Evolutionary conservation across 495 filamentous ascomycete genomes (phyloP), one percentile per base, ranked within the genome.

Genomic region (Penicillium cataractarum): DNA sequence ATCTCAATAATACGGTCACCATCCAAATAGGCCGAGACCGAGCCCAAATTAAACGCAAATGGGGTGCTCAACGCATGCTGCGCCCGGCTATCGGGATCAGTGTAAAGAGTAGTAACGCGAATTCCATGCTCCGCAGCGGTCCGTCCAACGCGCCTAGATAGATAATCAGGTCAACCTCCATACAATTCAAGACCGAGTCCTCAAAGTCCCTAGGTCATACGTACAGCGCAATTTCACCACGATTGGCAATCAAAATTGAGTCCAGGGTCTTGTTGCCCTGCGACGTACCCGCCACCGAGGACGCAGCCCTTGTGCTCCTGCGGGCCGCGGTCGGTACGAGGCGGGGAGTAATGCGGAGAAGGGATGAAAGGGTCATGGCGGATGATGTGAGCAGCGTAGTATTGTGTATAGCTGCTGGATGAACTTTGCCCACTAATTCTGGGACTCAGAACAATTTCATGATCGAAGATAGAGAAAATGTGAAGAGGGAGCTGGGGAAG

Each of bases 211-310:
- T 6, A 4, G 51, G 15, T 54, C n/a, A 37, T 42, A 75, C 83
- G 54, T 72, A 90, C 82, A 98, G 80, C 56, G 95, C 96, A 70
- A 99, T 99, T 73, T 99, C 95, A 62, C 95, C 95, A 65, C 95
- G 87, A 71, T 99, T 99, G 17, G 95, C 95, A 70, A 99, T 98
- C 1, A 98, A 81, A 52, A 98, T 89, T 17, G 92, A 96, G 50
- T 89, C 88, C 58, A 98, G 82, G 12, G 92, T 85, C 4, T 69
- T 72, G 35, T 48, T 63, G 24, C 61, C 44, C 26, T 59, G 66
- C 31, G 73, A 21, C 9, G 62, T 55, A 42, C 53, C 67, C 2
- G 76, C 64, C 24, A 72, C 59, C 15, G 79, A 76, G 10, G 76
- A 82, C 29, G 71, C 74, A 51, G 73, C 63, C 68, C 78, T 69